phyloP scores from a whole-genome alignment of 2,329 filamentous ascomycete genomes.

The Amylocarpus encephaloides region DNA sequence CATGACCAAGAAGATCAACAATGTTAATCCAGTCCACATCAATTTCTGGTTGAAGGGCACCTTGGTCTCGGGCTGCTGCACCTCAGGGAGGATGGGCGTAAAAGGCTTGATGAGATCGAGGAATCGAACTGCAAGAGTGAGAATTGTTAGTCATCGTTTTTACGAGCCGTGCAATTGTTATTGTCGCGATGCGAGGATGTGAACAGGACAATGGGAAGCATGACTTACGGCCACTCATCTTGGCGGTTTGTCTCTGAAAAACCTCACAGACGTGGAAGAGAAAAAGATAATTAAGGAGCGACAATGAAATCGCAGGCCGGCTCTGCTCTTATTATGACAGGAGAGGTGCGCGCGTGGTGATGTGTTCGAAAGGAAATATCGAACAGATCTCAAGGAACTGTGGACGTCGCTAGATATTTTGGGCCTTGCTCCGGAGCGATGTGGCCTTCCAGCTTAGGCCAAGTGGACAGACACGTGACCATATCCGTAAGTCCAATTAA shows the following conservation, averaged over 20 bases:
- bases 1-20: conserved; percentile 99
- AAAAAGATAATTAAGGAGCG: conserved; percentile 28
- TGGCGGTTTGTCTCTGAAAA: conserved; percentile 32
- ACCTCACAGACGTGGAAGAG: conserved; percentile 34
- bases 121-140: conserved; percentile 69
- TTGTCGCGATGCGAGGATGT: conserved; percentile 11
- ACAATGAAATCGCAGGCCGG: conserved; percentile 22
- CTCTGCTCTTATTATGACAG: conserved; percentile 27
- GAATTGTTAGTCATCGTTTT: conserved; percentile 22
- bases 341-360: conserved; percentile 21
- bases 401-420: conserved; percentile 3
- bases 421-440: conserved; percentile 1
- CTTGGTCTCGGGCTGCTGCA: conserved; percentile 97
- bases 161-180: conserved; percentile 12
- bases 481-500: not conserved
- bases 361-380: conserved; percentile 26
- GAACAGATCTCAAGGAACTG: conserved; percentile 24
- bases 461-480: not conserved
- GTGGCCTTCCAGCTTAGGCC: conserved; percentile 2
- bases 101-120: conserved; percentile 99
- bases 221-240: conserved; percentile 38
- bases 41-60: conserved; percentile 98
- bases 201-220: conserved; percentile 11
- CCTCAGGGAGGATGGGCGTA: conserved; percentile 98
- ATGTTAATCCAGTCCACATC: conserved; percentile 90